These are phyloP conservation scores for Alternaria ventricosa DNA, from an alignment of 2,329 filamentous ascomycete genomes.

Conservation along the genomic window DNA sequence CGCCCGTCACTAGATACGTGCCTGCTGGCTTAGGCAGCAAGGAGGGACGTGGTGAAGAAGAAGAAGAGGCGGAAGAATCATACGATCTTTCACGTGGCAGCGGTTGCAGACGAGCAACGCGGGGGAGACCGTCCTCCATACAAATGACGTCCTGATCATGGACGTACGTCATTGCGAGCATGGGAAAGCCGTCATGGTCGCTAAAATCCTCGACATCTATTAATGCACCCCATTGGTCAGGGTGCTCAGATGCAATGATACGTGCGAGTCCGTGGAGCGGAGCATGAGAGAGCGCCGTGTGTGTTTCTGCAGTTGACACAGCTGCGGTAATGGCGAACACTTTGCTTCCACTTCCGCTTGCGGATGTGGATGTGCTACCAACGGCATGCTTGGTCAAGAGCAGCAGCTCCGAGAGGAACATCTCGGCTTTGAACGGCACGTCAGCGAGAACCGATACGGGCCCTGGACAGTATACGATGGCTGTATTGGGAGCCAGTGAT, in stretches of 20 bases:
- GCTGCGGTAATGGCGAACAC: background rate
- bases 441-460: background rate
- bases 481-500: background rate
- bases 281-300: background rate
- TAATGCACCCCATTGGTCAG: slow-evolving; percentile 49
- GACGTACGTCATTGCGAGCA: slow-evolving; percentile 49
- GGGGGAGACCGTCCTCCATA: background rate
- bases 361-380: background rate
- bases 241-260: slow-evolving; percentile 49
- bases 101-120: background rate
- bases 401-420: background rate
- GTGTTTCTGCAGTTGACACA: background rate
- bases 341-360: background rate
- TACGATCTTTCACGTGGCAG: background rate
- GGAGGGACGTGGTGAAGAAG: slow-evolving; percentile 1
- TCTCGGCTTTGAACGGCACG: background rate
- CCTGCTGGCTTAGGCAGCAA: slow-evolving; percentile 43
- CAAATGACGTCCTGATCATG: background rate
- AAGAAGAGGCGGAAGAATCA: background rate
- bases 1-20: slow-evolving; percentile 55
- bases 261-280: slow-evolving; percentile 25
- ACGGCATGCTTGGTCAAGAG: background rate
- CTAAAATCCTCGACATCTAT: slow-evolving; percentile 15
- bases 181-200: slow-evolving; percentile 33
- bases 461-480: background rate